Evolutionary conservation across 352 stramenopile genomes (phyloP), one percentile per base, ranked within the genome.

Genomic region (Phytophthora rubi): DNA sequence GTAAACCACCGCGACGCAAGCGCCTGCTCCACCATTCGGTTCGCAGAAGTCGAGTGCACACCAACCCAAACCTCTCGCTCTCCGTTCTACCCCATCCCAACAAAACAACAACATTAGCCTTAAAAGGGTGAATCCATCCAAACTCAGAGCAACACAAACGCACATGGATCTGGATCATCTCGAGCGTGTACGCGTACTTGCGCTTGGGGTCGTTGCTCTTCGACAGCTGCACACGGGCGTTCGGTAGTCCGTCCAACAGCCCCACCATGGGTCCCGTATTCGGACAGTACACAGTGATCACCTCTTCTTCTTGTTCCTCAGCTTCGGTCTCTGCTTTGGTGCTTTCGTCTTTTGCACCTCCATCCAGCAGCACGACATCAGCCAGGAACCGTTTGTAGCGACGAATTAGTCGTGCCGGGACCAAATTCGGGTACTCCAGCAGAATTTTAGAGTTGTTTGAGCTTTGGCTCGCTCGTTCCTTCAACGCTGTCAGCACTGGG

Each of bases 311-410:
- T 0, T 47, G 28, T 15, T 65, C 53, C 12, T 49, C 52, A 15
- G 39, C 26, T 21, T 71, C 52, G 59, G 8, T 52, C 28, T 16
- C 37, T 21, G n/a, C 32, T 9, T 65, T 44, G 3, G 6, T 3
- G 10, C 21, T 54, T 32, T 33, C 28, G 2, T 59, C 37, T n/a
- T 66, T 70, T 0, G 13, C 21, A 45, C 30, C 30, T 65, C 47
- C 59, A 37, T 69, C 52, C 51, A 79, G 32, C 16, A 95, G 75
- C 72, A 93, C 81, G 5, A 95, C 79, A 35, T 95, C 88, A 4
- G 88, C 86, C 15, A 95, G 74, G 62, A 95, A 95, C 8, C 88
- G 82, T 62, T 95, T 95, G 83, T 95, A 95, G 28, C 88, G 85
- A 39, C 83, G 73, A 53, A 94, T 51, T 16, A 94, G 65, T 3